Conservation (phyloP, 2,329 filamentous ascomycete genomes). For the Geoglossum cookeanum region DNA sequence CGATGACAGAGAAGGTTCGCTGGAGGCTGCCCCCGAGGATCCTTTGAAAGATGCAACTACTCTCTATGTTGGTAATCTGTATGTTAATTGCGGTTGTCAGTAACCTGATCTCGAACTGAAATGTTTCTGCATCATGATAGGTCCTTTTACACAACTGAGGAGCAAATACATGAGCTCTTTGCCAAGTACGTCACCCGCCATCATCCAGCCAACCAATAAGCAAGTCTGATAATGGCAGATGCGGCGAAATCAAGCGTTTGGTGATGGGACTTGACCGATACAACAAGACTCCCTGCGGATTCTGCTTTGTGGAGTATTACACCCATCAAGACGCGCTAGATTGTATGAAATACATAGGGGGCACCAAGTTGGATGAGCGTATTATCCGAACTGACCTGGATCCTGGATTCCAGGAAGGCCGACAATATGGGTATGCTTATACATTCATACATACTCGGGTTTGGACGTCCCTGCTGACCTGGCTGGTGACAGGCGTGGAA, state of each 20-base stretch:
- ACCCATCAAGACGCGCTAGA: conserved; percentile 92
- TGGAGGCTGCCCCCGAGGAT: conserved; percentile 44
- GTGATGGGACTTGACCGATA: conserved; percentile 96
- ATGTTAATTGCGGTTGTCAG: conserved; percentile 19
- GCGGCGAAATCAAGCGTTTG: conserved; percentile 92
- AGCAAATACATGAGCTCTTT: conserved; percentile 96
- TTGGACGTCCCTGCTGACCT: conserved; percentile 10
- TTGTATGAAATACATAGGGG: conserved; percentile 96
- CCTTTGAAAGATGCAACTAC: conserved; percentile 77
- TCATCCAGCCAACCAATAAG: conserved; percentile 1
- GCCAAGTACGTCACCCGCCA: conserved; percentile 40
- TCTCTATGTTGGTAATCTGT: conserved; percentile 94
- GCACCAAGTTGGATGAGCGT: conserved; percentile 93
- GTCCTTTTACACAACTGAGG: conserved; percentile 96
- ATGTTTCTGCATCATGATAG: conserved; percentile 25
- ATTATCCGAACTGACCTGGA: conserved; percentile 92
- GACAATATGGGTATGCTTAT: conserved; percentile 57
- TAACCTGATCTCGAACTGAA: neutral
- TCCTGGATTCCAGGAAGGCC: conserved; percentile 85
- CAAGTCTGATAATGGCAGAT: conserved; percentile 22
- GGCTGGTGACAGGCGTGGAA: conserved; percentile 41
- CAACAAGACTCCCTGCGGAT: conserved; percentile 94
- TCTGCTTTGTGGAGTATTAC: conserved; percentile 99
- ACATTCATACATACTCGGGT: neutral
- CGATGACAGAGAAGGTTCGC: conserved; percentile 27